Evolutionary conservation across 148 eudicot genomes (phyloP).

Genomic region (Rhododendron williamsianum): DNA sequence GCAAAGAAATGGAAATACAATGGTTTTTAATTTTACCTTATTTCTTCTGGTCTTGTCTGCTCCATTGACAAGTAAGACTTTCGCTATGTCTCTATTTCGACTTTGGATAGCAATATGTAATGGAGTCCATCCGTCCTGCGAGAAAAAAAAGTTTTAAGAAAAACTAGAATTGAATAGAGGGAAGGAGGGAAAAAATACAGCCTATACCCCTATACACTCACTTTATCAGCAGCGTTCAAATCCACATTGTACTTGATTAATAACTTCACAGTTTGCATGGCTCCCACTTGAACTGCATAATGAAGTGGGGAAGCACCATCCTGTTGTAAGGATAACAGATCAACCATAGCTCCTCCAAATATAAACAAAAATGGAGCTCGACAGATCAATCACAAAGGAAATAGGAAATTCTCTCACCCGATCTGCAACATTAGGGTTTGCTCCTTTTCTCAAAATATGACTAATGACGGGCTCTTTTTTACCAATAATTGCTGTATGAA

Average conservation of each 20-base stretch:
- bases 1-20: not conserved
- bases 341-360: not conserved
- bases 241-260: slow-evolving; percentile 75
- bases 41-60: slow-evolving; percentile 75
- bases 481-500: slow-evolving; percentile 75
- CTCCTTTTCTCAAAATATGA: slow-evolving; percentile 94
- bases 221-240: slow-evolving; percentile 67
- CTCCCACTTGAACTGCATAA: slow-evolving; percentile 96
- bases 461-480: slow-evolving; percentile 88
- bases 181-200: slow-evolving; percentile 2
- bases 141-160: not conserved
- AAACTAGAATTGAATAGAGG: slow-evolving; percentile 3
- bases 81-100: slow-evolving; percentile 79
- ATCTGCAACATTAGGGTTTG: slow-evolving; percentile 70
- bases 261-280: slow-evolving; percentile 87
- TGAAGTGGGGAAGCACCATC: slow-evolving; percentile 89
- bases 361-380: not conserved
- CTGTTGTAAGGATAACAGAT: slow-evolving; percentile 27
- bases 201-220: slow-evolving; percentile 22
- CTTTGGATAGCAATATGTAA: slow-evolving; percentile 88
- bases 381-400: not conserved
- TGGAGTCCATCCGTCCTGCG: slow-evolving; percentile 96
- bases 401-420: slow-evolving; percentile 34
- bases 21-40: slow-evolving; percentile 38
- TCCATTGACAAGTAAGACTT: slow-evolving; percentile 71